Evolutionary conservation across 2,329 filamentous ascomycete genomes (phyloP), one percentile per base, ranked within the genome.

Genomic region (Colletotrichum incanum): DNA sequence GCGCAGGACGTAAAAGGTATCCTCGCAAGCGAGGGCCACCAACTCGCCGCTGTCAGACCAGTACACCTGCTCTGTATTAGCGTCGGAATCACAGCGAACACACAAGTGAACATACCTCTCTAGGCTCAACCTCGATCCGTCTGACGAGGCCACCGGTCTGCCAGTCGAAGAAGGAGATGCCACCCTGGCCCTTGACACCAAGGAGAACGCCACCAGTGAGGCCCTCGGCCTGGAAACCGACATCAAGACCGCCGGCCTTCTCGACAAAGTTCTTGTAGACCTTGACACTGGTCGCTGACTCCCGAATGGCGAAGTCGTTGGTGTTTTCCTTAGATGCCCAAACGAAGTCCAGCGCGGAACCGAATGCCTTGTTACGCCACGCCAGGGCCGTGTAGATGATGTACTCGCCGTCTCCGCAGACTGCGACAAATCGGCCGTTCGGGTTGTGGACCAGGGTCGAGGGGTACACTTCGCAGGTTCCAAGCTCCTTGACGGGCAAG

Each of bases 251-350:
- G 69, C 94, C 94, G 37, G 88, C 85, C 84, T 97, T 96, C 82
- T 98, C 96, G 76, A 95, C 93, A 85, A 99, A 98, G 84, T 98
- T 98, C 84, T 96, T 96, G 88, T 96, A 98, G 45, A 98, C 91
- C 87, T 98, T 98, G 78, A 99, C 95, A 78, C 93, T 97, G 60
- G 96, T 98, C 37, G 93, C 85, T 5, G 95, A 98, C 84, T 99
- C 96, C 45, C 96, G 93, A 77, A 99, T 98, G 49, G 96, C 96
- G 80, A 97, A 98, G 82, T 99, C 96, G 82, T 98, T 98, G 85
- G 94, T 97, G 84, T 98, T 98, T 71, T 98, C 96, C 84, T 98
- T 98, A 55, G 94, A 94, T 0, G 93, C 96, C 96, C 96, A 99
- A 14, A 94, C 95, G 81, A 99, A 99, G 84, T 99, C 96, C 64